phyloP scores from a whole-genome alignment of 192 early-diverging fungal genomes.

The Coemansia sp. region DNA sequence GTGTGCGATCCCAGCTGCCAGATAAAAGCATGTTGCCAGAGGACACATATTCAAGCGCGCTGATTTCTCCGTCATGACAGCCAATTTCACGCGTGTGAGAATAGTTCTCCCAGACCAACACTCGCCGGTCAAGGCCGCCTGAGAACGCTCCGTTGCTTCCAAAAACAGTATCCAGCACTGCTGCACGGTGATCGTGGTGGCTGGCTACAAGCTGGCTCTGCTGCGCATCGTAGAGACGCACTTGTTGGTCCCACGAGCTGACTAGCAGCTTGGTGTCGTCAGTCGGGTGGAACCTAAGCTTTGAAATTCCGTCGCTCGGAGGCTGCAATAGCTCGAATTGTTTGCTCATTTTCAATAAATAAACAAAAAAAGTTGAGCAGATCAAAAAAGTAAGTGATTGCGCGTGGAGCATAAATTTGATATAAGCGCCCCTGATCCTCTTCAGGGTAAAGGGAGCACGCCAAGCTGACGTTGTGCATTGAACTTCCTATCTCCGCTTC shows the following conservation, averaged over 20 bases:
- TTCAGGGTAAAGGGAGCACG: not conserved
- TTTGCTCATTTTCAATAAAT: constrained; percentile 28
- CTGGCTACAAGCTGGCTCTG: constrained; percentile 57
- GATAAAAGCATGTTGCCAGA: constrained; percentile 65
- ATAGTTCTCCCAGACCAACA: constrained; percentile 70
- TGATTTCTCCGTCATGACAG: constrained; percentile 75
- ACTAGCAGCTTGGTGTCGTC: constrained; percentile 69
- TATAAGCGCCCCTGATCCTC: not conserved
- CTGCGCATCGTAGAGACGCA: constrained; percentile 80
- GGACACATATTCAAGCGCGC: constrained; percentile 62
- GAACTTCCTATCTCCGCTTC: not conserved
- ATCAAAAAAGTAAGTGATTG: not conserved
- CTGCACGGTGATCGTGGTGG: constrained; percentile 63
- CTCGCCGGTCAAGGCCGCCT: constrained; percentile 73
- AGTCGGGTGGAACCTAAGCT: constrained; percentile 68
- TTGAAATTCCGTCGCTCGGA: constrained; percentile 83
- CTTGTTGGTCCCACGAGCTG: constrained; percentile 89
- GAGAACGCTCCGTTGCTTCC: constrained; percentile 59
- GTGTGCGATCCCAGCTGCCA: constrained; percentile 90
- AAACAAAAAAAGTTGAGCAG: not conserved
- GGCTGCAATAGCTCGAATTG: constrained; percentile 77
- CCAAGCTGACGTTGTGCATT: not conserved
- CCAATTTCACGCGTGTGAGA: constrained; percentile 63
- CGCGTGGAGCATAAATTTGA: too few species aligned
- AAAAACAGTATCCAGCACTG: constrained; percentile 82